These are phyloP conservation scores for Populus hybrid DNA, from an alignment of 441 rosid genomes.

Conservation along the genomic window DNA sequence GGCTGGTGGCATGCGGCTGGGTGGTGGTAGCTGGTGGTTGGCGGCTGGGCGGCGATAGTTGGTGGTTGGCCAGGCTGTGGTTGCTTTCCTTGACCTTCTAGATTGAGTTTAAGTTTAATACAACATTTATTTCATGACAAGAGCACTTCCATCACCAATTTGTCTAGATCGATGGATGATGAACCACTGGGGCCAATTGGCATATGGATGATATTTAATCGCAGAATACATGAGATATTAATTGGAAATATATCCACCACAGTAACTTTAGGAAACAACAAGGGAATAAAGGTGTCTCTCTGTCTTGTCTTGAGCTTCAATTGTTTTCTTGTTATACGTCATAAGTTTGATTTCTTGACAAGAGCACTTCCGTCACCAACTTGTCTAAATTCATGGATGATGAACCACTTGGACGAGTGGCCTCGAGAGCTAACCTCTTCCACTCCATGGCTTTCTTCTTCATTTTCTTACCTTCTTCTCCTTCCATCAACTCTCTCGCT, in stretches of 20 bases:
- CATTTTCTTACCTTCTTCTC: conserved; percentile 35
- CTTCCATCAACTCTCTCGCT: conserved; percentile 41
- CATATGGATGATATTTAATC: too few relatives aligned
- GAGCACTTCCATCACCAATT: neutral
- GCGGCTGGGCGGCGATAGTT: too few relatives aligned
- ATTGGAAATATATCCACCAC: neutral
- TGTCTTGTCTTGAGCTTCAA: neutral
- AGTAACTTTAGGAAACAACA: too few relatives aligned
- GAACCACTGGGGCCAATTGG: too few relatives aligned
- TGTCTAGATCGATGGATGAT: neutral
- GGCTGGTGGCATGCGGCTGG: too few relatives aligned
- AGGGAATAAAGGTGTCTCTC: neutral
- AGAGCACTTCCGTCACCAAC: neutral
- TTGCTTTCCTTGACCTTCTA: too few relatives aligned
- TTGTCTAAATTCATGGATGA: conserved; percentile 5
- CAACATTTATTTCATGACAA: neutral
- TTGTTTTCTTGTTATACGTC: neutral
- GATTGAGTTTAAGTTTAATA: too few relatives aligned
- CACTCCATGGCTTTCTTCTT: conserved; percentile 34
- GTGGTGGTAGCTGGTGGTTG: too few relatives aligned
- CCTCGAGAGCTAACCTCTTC: conserved; percentile 11
- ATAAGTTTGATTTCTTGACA: neutral
- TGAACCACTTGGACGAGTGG: neutral
- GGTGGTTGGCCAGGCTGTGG: too few relatives aligned
- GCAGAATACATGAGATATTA: neutral